A percentile compares a stretch with the other conserved stretches of the same genome.
Evolutionary conservation across 768 basidiomycete genomes (phyloP).

Genomic region (Boletus tomentosulus): DNA sequence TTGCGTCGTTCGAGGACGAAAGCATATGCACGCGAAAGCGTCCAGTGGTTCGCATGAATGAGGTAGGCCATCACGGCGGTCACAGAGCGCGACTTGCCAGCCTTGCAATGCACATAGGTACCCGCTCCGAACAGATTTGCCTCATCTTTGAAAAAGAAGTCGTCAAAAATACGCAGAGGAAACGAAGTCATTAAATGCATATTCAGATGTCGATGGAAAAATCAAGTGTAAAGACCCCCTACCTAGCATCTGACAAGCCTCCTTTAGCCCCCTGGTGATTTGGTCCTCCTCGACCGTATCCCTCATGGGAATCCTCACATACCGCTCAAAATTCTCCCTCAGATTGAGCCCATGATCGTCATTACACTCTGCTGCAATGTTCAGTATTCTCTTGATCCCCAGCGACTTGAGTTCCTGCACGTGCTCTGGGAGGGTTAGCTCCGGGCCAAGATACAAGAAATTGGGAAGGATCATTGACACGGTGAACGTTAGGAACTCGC

Average conservation of each 20-base stretch:
- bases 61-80: constrained; percentile 97
- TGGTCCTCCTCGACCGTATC: constrained; percentile 95
- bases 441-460: constrained; percentile 90
- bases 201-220: background rate
- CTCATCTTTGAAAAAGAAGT: constrained; percentile 58
- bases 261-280: constrained; percentile 72
- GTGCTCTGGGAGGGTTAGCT: constrained; percentile 70
- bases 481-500: constrained; percentile 64
- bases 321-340: constrained; percentile 72
- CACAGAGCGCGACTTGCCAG: constrained; percentile 92
- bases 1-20: constrained; percentile 91
- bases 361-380: constrained; percentile 89
- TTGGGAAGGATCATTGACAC: constrained; percentile 89
- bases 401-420: constrained; percentile 67
- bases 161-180: constrained; percentile 2
- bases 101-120: constrained; percentile 95
- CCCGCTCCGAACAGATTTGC: constrained; percentile 84
- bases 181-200: constrained; percentile 1
- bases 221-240: constrained; percentile 30
- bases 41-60: constrained; percentile 97
- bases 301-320: constrained; percentile 85
- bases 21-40: constrained; percentile 83
- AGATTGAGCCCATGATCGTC: constrained; percentile 72
- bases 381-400: constrained; percentile 85
- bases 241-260: constrained; percentile 88